Evolutionary conservation across 2,329 filamentous ascomycete species (phyloP).

Genomic region (Colletotrichum sp.): DNA sequence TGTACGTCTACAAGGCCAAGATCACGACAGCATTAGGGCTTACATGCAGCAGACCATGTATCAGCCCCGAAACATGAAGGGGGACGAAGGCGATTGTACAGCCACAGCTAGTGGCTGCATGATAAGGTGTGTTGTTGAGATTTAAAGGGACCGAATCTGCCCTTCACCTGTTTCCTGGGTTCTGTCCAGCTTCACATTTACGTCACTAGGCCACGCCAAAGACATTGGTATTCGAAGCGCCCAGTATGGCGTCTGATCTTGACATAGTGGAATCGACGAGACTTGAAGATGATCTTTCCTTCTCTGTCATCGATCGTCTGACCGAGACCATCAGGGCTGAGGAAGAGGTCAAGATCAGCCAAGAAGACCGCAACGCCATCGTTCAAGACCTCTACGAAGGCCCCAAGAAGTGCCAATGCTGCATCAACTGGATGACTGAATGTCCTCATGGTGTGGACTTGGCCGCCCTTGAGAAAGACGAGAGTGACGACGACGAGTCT

Average conservation of each 20-base stretch:
- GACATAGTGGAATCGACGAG: background rate
- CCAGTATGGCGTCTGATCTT: background rate
- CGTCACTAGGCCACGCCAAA: background rate
- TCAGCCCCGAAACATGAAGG: background rate
- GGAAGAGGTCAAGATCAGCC: background rate
- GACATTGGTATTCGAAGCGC: background rate
- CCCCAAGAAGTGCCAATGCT: constrained; percentile 29
- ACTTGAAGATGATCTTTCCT: constrained; percentile 7
- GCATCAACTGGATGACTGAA: constrained; percentile 32
- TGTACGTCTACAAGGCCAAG: background rate
- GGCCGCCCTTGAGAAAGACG: background rate
- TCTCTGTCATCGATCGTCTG: constrained; percentile 3
- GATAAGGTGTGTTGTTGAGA: background rate
- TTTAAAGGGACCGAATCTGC: background rate
- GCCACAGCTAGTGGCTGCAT: background rate
- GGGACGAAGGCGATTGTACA: background rate
- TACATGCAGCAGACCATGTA: background rate
- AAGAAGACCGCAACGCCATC: background rate
- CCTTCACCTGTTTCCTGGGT: background rate
- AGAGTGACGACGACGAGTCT: background rate
- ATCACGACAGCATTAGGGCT: background rate
- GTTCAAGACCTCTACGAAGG: constrained; percentile 32
- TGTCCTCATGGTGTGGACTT: constrained; percentile 24
- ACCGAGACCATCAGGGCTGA: background rate
- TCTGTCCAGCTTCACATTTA: background rate